Evolutionary conservation across 192 early-diverging fungal genomes (phyloP).

Genomic region (Paraglomus occultum): DNA sequence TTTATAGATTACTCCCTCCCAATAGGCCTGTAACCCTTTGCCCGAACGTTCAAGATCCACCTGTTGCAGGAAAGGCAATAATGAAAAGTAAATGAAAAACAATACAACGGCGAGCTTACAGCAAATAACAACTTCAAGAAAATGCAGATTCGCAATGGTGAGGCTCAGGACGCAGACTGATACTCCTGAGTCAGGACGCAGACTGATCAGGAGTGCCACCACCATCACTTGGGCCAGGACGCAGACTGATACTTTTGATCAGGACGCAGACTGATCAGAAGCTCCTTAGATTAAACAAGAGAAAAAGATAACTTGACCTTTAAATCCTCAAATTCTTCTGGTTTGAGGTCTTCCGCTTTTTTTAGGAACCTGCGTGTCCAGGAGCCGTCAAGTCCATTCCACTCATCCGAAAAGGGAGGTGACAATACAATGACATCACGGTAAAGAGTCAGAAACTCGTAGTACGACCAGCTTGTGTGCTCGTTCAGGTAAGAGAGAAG

Average conservation of each 20-base stretch:
- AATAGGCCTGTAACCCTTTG: constrained; percentile 9
- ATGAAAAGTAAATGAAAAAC: background rate
- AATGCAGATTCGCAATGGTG: constrained; percentile 14
- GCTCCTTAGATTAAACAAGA: constrained; percentile 23
- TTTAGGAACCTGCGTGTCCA: background rate
- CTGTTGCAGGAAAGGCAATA: background rate
- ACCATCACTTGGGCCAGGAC: constrained; percentile 24
- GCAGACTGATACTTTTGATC: constrained; percentile 7
- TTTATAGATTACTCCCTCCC: constrained; percentile 12
- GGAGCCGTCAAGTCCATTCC: constrained; percentile 9
- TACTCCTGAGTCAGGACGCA: background rate
- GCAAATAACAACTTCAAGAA: background rate
- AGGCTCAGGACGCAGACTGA: background rate
- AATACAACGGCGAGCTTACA: background rate
- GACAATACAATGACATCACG: background rate
- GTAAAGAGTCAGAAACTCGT: background rate
- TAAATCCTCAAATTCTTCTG: background rate
- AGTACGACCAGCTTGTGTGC: background rate
- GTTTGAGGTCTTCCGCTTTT: background rate
- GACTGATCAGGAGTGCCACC: constrained; percentile 2
- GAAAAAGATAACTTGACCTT: constrained; percentile 4
- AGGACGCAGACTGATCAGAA: constrained; percentile 5
- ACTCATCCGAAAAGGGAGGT: background rate
- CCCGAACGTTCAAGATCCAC: constrained; percentile 16
- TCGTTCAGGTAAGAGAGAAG: constrained; percentile 1